Base-by-base conservation (phyloP, 306 rosid genomes). In the Cicer judaicum region DNA sequence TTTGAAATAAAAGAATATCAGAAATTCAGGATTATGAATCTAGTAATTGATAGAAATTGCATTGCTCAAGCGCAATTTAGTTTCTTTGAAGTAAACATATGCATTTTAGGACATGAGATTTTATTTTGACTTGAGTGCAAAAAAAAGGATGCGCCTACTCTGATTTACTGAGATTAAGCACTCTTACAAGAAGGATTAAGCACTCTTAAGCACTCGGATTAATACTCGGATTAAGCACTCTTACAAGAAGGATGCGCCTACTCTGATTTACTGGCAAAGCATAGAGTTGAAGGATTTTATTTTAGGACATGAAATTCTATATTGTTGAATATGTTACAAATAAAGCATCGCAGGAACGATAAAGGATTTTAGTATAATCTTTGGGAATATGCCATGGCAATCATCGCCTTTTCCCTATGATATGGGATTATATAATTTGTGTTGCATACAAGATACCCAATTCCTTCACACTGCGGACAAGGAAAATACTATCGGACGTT, bases 401-500 rank as follows among this genome's bases (percentile, higher is more conserved):
- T 57, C 64, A 57, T 57, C 38, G 38, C 39, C 36, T 56, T 19
- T 19, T 56, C 39, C 8, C n/a, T 21, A 10, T 21, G 63, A 21
- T 7, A 56, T 21, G 39, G 63, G 63, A 10, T 21, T 55, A 60
- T 6, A n/a, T 21, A 21, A 21, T 21, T 21, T 21, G 1, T 21
- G 29, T 36, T 61, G 49, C 39, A 10, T 55, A 4, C 41, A 24
- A 70, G 78, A 74, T 48, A 61, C 61, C 57, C 64, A 34, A 61
- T 62, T 38, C 55, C 40, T 12, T 61, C 47, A 29, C 68, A 34
- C 7, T 15, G 56, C 7, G 49, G 74, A 52, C 50, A 29, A 39
- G 52, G 59, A 71, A 44, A 76, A 13, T 62, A 64, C 61, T 8
- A 14, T 80, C 68, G 57, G 60, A 50, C 15, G 56, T 8, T 50